Conservation (phyloP, 805 yeast genomes). For the Candida yuanshanica region DNA sequence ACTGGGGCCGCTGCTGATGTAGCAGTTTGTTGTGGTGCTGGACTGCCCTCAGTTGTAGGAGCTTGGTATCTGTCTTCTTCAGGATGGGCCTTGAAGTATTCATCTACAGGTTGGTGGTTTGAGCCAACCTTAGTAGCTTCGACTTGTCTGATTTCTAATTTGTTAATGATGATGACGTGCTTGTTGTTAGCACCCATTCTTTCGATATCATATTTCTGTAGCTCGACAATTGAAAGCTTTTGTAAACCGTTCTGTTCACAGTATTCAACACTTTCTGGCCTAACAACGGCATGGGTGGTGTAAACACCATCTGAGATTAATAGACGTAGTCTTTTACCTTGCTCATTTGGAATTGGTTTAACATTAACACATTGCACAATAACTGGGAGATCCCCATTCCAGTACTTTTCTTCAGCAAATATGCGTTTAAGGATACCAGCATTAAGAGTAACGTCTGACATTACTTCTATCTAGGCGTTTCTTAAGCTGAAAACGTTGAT, state of each 20-base stretch:
- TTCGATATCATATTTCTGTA: conserved; percentile 37
- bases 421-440: conserved; percentile 14
- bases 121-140: conserved; percentile 34
- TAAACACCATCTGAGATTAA: conserved; percentile 49
- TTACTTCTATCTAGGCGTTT: too few relatives aligned
- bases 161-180: conserved; percentile 25
- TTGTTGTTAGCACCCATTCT: conserved; percentile 31
- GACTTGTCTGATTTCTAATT: conserved; percentile 24
- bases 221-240: conserved; percentile 36
- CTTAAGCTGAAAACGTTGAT: too few relatives aligned
- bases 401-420: conserved; percentile 17
- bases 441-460: conserved; percentile 6
- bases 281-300: conserved; percentile 46
- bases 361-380: conserved; percentile 32
- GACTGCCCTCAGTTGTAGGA: conserved; percentile 18
- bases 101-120: conserved; percentile 43
- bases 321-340: conserved; percentile 37
- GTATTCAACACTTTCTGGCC: conserved; percentile 42
- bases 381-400: conserved; percentile 21
- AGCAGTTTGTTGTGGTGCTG: conserved; percentile 16
- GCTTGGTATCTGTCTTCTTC: conserved; percentile 35
- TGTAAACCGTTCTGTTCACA: conserved; percentile 42
- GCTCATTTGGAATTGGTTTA: conserved; percentile 33
- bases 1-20: conserved; percentile 3
- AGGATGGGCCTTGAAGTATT: conserved; percentile 54